Base-by-base conservation (phyloP, 1,284 basidiomycete genomes). In the Cerrena zonata region DNA sequence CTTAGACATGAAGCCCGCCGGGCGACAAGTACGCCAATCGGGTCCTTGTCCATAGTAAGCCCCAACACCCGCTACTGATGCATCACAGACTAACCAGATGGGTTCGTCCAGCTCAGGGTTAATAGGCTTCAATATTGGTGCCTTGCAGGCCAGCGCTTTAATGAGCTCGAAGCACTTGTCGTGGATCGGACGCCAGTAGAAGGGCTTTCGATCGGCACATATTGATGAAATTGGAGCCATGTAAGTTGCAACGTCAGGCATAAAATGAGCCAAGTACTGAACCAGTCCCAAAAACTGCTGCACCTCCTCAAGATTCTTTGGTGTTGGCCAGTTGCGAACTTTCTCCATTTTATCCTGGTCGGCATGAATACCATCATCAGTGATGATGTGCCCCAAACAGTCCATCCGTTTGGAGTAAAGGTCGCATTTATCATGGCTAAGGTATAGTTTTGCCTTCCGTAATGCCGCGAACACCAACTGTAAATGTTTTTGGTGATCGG, bases 321-420 rank as follows among this genome's bases (percentile, higher is more conserved):
- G 58, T 0, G 60, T 61, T 0, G 65, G 65, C 72, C 71, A 73
- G 4, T 68, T 59, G 0, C 52, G 40, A 4, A 71, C 57, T 12
- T 45, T 45, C 19, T 66, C 62, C 0, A 67, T 58, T 48, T 70
- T 70, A 21, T 59, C 36, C 1, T 65, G 60, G 27, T 69, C 67
- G 54, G 66, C 65, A 4, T 38, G 38, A n/a, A 71, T 65, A 0
- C 69, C 69, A 0, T 61, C 11, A 7, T 58, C 56, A 4, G 63
- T 58, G n/a, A 71, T 52, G 12, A 67, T 49, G 37, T 64, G 67
- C 0, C 69, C 69, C 0, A 70, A 53, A 12, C 70, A 53, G 18
- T 61, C 61, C 7, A 67, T 42, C 25, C 55, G 39, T 0, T 34
- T 7, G 0, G 47, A 50, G 13, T 68, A 58, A 34, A 69, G 62